Percentiles rank a stretch among this genome's conserved stretches.
Conservation (phyloP, 768 basidiomycete genomes). For the Agrocybe pediades region DNA sequence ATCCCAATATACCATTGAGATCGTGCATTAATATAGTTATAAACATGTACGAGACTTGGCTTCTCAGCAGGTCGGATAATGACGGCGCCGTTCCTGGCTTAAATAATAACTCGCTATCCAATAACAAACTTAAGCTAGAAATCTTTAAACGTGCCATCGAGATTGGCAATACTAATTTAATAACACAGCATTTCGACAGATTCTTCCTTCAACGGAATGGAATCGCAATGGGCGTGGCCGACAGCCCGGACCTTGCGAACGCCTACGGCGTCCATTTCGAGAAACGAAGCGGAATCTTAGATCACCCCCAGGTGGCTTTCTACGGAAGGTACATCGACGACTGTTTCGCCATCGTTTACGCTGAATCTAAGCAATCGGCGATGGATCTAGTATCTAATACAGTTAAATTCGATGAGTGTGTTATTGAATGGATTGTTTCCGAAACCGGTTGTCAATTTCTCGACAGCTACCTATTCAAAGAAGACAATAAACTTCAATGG, state of each 20-base stretch:
- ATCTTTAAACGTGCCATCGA: conserved; percentile 12
- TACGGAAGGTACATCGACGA: conserved; percentile 38
- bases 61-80: background rate
- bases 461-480: background rate
- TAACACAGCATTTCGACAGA: conserved; percentile 8
- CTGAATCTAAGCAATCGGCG: conserved; percentile 14
- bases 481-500: background rate
- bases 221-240: background rate
- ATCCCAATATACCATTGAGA: conserved; percentile 13
- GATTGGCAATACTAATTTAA: conserved; percentile 12
- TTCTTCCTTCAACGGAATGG: conserved; percentile 9
- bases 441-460: conserved; percentile 1
- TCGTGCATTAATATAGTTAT: no score
- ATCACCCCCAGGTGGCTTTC: conserved; percentile 16
- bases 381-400: background rate
- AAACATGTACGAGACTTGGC: conserved; percentile 16
- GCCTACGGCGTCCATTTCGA: no score
- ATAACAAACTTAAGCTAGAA: background rate
- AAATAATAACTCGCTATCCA: background rate
- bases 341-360: conserved; percentile 22
- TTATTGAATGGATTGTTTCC: conserved; percentile 20
- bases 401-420: conserved; percentile 19
- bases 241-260: no score
- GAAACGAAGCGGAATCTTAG: conserved; percentile 10
- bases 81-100: background rate